Base-by-base conservation (phyloP, 306 rosid species). In the Vachellia collinsii region DNA sequence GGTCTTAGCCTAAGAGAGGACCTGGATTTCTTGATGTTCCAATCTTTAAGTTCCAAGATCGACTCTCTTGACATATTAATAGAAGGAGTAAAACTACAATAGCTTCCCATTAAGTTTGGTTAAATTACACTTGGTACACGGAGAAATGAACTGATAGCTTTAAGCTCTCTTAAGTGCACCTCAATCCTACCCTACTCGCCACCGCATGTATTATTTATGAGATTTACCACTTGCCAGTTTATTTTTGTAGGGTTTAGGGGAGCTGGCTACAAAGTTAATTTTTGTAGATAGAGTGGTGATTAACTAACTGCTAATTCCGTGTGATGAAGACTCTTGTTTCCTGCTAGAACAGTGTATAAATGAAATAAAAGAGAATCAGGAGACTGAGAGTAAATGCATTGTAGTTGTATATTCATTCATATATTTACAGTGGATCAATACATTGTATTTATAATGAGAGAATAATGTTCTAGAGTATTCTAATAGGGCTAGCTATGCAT, bases 21-120 rank as follows among this genome's bases (percentile, higher is more conserved):
- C 25, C 34, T 65, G 51, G 43, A 23, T 62, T 63, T 34, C n/a
- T 79, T 70, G 76, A 62, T 69, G 64, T 70, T 79, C 46, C 64
- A 37, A 36, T 75, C 19, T 75, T 34, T 3, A 38, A 20, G 71
- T 70, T 74, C 23, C 39, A 43, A 54, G 17, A 51, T 79, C 79
- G 73, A 70, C 75, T 22, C 29, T 75, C 29, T 37, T 65, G 46
- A 16, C n/a, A 37, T 65, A 16, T 56, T 56, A 20, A 8, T 56
- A 56, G 13, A 56, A 20, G 2, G 11, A 56, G 34, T 56, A 8
- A n/a, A 56, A n/a, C 23, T 56, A 20, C 63, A 56, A 12, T 56
- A 56, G 23, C 63, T 20, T 56, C 29, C 63, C 5, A 3, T 8
- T 11, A 54, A 19, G 22, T 54, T 54, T n/a, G 25, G 29, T 29